Evolutionary conservation across 2,329 filamentous ascomycete species (phyloP).

Genomic region (Aureobasidium uvarum): DNA sequence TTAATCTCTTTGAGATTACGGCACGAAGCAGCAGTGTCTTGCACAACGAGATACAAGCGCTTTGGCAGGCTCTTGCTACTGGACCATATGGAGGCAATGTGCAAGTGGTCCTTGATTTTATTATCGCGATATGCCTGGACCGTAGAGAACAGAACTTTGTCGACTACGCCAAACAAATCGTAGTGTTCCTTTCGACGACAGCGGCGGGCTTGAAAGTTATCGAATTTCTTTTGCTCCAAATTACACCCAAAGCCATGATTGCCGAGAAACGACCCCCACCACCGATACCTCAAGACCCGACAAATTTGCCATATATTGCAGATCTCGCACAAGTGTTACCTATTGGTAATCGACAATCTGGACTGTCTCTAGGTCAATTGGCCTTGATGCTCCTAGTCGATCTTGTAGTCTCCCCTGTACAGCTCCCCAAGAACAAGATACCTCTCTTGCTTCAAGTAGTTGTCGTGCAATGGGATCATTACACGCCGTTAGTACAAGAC

Average conservation of each 20-base stretch:
- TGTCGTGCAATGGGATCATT: slow-evolving; percentile 95
- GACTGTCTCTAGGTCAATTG: slow-evolving; percentile 88
- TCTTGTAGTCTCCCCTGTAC: slow-evolving; percentile 88
- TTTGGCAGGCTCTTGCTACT: slow-evolving; percentile 95
- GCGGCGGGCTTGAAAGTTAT: slow-evolving; percentile 85
- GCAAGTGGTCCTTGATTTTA: slow-evolving; percentile 90
- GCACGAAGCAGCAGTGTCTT: slow-evolving; percentile 84
- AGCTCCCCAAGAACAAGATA: slow-evolving; percentile 73
- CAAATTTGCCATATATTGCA: slow-evolving; percentile 80
- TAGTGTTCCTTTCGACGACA: slow-evolving; percentile 90
- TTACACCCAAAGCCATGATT: slow-evolving; percentile 95
- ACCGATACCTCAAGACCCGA: slow-evolving; percentile 69
- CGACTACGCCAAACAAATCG: slow-evolving; percentile 95
- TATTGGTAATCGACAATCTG: slow-evolving; percentile 78
- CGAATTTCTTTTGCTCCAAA: slow-evolving; percentile 87
- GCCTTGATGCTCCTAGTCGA: slow-evolving; percentile 93
- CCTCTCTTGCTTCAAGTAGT: slow-evolving; percentile 87
- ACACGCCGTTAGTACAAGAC: slow-evolving; percentile 90
- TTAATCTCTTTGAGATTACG: slow-evolving; percentile 94
- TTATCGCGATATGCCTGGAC: slow-evolving; percentile 90
- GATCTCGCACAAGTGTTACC: slow-evolving; percentile 77
- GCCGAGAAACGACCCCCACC: slow-evolving; percentile 73
- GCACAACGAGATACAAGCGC: slow-evolving; percentile 93
- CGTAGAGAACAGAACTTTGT: slow-evolving; percentile 97
- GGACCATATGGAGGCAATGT: slow-evolving; percentile 93